Conservation (phyloP, 1,139 yeast species). For the Kodamaea plutei region DNA sequence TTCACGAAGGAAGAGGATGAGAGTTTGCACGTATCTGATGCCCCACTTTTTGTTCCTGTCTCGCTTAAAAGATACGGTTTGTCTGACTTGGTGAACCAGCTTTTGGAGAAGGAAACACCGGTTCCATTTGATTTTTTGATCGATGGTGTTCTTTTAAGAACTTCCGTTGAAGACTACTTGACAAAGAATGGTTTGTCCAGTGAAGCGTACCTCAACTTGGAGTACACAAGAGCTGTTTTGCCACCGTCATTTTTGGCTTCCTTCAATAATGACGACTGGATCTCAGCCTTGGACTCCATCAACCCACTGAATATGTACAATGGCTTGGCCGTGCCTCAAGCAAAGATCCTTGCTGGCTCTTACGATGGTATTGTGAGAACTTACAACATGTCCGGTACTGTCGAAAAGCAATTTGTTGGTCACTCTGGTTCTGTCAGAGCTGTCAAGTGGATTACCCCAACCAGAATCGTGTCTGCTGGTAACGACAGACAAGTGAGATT, state of each 20-base stretch:
- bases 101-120: conserved; percentile 53
- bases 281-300: conserved; percentile 66
- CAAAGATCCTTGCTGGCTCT: conserved; percentile 78
- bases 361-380: conserved; percentile 93
- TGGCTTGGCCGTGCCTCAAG: conserved; percentile 15
- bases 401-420: conserved; percentile 78
- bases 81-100: conserved; percentile 91
- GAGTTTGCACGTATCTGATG: conserved; percentile 66
- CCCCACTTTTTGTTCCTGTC: conserved; percentile 84
- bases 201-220: conserved; percentile 76
- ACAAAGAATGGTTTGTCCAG: conserved; percentile 72
- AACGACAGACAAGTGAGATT: conserved; percentile 84
- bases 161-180: conserved; percentile 77
- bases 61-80: conserved; percentile 84
- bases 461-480: conserved; percentile 80
- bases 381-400: conserved; percentile 80
- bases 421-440: conserved; percentile 84
- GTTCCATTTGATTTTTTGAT: conserved; percentile 91
- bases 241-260: conserved; percentile 92
- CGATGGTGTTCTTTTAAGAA: conserved; percentile 75
- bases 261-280: conserved; percentile 94
- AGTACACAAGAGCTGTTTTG: conserved; percentile 85
- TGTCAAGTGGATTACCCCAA: conserved; percentile 71
- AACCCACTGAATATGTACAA: conserved; percentile 18
- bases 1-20: conserved; percentile 85